These are phyloP conservation scores for Glebionis coronaria DNA, from an alignment of 129 eudicot genomes.

Conservation along the genomic window DNA sequence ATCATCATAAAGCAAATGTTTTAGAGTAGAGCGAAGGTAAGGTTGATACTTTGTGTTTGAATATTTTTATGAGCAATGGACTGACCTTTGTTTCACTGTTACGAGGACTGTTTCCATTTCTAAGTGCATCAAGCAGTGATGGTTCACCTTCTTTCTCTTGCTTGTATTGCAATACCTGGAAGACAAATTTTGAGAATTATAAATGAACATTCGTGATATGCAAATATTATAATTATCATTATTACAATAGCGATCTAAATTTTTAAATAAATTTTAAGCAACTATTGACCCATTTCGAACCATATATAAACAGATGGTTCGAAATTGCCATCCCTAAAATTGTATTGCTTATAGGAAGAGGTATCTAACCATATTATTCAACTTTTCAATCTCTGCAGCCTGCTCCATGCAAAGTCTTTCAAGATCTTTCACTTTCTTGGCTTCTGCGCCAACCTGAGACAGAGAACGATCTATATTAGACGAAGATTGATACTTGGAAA, in stretches of 20 bases:
- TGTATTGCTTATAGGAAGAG: not conserved
- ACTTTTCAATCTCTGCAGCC: constrained; percentile 79
- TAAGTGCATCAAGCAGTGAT: constrained; percentile 36
- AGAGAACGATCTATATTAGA: not conserved
- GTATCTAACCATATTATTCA: constrained; percentile 54
- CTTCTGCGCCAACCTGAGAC: constrained; percentile 44
- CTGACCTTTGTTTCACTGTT: constrained; percentile 44
- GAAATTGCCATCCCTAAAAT: not conserved
- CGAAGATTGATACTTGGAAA: not conserved
- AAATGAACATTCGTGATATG: not conserved
- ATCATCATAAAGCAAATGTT: not conserved
- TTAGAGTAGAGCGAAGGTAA: constrained; percentile 6
- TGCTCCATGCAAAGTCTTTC: constrained; percentile 69
- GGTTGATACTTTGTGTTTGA: constrained; percentile 1
- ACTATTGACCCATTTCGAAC: not conserved
- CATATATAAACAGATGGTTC: not conserved
- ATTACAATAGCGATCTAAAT: too few relatives aligned
- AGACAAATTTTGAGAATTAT: not conserved
- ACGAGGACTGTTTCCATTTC: constrained; percentile 19
- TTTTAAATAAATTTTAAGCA: too few relatives aligned
- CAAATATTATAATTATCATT: not conserved
- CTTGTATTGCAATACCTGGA: constrained; percentile 67
- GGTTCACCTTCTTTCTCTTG: constrained; percentile 37
- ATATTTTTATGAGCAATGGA: not conserved
- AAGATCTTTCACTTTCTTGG: constrained; percentile 63